These are phyloP conservation scores for Haplosporangium sp. DNA, from an alignment of 371 early-diverging fungal genomes.

Conservation along the genomic window DNA sequence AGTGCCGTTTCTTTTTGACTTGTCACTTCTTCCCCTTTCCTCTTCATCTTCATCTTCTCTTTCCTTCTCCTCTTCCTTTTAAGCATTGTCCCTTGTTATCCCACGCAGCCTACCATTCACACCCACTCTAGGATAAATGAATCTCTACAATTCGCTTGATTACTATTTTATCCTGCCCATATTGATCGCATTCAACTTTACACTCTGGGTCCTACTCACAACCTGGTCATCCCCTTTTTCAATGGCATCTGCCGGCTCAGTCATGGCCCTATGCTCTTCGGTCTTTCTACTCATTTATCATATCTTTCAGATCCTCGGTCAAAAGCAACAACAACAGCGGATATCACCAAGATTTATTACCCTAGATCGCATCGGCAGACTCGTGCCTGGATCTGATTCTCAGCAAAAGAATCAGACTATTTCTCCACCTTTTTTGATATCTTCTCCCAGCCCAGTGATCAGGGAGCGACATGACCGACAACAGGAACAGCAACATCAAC, in stretches of 20 bases:
- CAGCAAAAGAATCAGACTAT: neutral
- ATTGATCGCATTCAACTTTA: slow-evolving; percentile 6
- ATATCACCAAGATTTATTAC: neutral
- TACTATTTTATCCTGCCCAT: slow-evolving; percentile 7
- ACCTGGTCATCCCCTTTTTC: slow-evolving; percentile 11
- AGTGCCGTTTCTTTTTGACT: neutral
- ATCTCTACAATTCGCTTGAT: neutral
- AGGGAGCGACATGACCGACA: neutral
- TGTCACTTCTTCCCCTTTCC: neutral
- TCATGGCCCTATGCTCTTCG: slow-evolving; percentile 9
- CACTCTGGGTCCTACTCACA: slow-evolving; percentile 26
- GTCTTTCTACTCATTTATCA: slow-evolving; percentile 10
- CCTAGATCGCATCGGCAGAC: neutral
- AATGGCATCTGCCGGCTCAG: slow-evolving; percentile 6
- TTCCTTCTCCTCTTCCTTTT: too few relatives aligned
- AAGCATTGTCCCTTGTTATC: too few relatives aligned
- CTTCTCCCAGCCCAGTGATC: neutral
- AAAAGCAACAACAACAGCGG: neutral
- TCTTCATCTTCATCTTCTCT: neutral
- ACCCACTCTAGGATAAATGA: neutral
- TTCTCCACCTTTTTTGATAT: neutral
- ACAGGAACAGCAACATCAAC: slow-evolving; percentile 5
- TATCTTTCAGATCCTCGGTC: neutral
- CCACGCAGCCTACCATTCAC: neutral
- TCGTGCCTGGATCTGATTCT: neutral